Evolutionary conservation across 768 basidiomycete genomes (phyloP), one percentile per base, ranked within the genome.

Genomic region (Suillus ampliporus): DNA sequence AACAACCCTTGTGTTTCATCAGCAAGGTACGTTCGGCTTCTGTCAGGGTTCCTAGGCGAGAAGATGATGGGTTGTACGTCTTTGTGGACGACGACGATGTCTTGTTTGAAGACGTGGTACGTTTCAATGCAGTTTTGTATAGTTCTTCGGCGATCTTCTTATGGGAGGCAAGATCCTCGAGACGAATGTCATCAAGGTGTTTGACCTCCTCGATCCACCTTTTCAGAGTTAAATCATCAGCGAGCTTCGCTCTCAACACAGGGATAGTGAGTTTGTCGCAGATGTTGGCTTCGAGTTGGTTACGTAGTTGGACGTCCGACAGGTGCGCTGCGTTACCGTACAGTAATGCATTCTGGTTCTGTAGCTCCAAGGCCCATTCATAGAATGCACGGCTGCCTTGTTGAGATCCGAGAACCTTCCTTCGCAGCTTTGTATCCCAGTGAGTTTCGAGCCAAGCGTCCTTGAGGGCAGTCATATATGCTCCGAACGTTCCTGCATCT

Each of bases 221-320:
- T 6, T 31, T 31, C 4, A 31, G 31, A n/a, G n/a, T n/a, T n/a
- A n/a, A n/a, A n/a, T n/a, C 31, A 10, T 60, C 14, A 3, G 5
- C 58, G n/a, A 51, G 13, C 23, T 41, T 60, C 50, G 47, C 65
- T 62, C 5, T n/a, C 46, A 13, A 14, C 37, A 43, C 31, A n/a
- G 6, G 23, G 2, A 31, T 28, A 9, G 37, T 26, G 2, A 75
- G 65, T 2, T 67, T 48, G 0, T 34, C 19, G 15, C 65, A 54
- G 58, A 71, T 63, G 28, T 62, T 51, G 4, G 70, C 64, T 35
- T 70, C 64, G 8, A 71, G 61, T 23, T 65, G 67, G 23, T 57
- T 47, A 11, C 59, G 51, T 2, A 73, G 59, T 6, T 21, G 26
- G 1, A 17, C 48, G 2, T 68, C 52, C 5, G 21, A 28, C 1